Conservation (phyloP, 441 rosid species). For the Viola pubescens region DNA sequence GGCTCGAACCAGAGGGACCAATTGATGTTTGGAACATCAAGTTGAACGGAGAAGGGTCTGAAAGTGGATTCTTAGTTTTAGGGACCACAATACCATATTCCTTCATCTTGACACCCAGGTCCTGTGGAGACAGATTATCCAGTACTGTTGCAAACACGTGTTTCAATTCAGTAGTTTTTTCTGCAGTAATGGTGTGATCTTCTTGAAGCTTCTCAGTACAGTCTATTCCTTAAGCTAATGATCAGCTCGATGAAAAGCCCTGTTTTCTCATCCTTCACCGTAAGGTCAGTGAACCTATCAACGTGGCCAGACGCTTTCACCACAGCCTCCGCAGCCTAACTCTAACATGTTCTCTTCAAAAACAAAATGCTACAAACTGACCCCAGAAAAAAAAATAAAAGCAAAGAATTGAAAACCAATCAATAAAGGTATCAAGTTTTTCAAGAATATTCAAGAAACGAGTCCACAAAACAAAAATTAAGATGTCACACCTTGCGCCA, state of each 20-base stretch:
- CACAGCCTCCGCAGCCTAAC: slow-evolving; percentile 61
- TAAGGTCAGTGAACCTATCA: slow-evolving; percentile 68
- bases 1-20: slow-evolving; percentile 59
- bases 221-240: slow-evolving; percentile 59
- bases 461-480: too few species aligned
- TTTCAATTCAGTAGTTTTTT: slow-evolving; percentile 56
- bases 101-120: slow-evolving; percentile 67
- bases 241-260: slow-evolving; percentile 65
- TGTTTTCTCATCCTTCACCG: slow-evolving; percentile 71
- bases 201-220: slow-evolving; percentile 66
- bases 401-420: too few species aligned
- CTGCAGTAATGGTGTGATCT: slow-evolving; percentile 38
- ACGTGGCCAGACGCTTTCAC: slow-evolving; percentile 77
- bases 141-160: slow-evolving; percentile 42
- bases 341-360: slow-evolving; percentile 73
- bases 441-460: too few species aligned
- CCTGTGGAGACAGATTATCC: slow-evolving; percentile 65
- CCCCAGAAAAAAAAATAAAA: too few species aligned
- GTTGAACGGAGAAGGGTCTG: slow-evolving; percentile 64
- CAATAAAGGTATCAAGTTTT: too few species aligned
- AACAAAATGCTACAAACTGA: slow-evolving; percentile 65
- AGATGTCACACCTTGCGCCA: too few species aligned
- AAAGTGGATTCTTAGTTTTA: slow-evolving; percentile 52
- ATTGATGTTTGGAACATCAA: slow-evolving; percentile 74
- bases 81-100: slow-evolving; percentile 64